Evolutionary conservation across 108 stramenopile genomes (phyloP).

Genomic region (Discostella stelligeroides): DNA sequence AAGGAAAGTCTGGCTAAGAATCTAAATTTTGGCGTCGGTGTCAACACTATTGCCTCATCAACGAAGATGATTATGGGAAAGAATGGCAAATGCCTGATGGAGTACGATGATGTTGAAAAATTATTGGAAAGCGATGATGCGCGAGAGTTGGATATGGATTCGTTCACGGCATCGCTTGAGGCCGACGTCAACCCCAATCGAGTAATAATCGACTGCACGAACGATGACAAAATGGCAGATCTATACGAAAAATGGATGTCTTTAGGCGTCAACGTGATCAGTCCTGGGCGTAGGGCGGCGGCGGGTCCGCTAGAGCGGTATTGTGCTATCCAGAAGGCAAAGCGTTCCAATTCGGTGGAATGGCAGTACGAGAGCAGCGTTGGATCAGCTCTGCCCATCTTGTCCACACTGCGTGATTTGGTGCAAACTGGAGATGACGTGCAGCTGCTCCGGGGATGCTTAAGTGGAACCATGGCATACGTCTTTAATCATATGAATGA

Average conservation of each 20-base stretch:
- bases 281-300: conserved; percentile 64
- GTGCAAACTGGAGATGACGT: conserved; percentile 71
- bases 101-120: conserved; percentile 37
- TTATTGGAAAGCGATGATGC: conserved; percentile 53
- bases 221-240: conserved; percentile 56
- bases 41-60: conserved; percentile 59
- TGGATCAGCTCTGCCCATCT: conserved; percentile 78
- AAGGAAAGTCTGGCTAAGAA: conserved; percentile 54
- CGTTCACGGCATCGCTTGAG: conserved; percentile 56
- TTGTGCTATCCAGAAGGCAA: conserved; percentile 56
- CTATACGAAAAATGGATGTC: conserved; percentile 75
- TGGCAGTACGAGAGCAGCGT: conserved; percentile 82
- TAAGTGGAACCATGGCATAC: conserved; percentile 81
- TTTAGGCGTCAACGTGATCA: conserved; percentile 71
- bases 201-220: conserved; percentile 80
- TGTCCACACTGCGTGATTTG: conserved; percentile 75
- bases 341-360: conserved; percentile 51
- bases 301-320: conserved; percentile 70
- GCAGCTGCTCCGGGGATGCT: conserved; percentile 59
- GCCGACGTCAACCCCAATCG: conserved; percentile 82
- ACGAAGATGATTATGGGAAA: conserved; percentile 61
- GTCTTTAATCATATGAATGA: conserved; percentile 59
- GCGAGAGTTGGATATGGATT: conserved; percentile 57
- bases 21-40: conserved; percentile 52
- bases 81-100: conserved; percentile 53